A percentile compares a stretch with the other conserved stretches of the same genome.
phyloP scores from a whole-genome alignment of 768 basidiomycete genomes.

The Tricholoma matsutake region DNA sequence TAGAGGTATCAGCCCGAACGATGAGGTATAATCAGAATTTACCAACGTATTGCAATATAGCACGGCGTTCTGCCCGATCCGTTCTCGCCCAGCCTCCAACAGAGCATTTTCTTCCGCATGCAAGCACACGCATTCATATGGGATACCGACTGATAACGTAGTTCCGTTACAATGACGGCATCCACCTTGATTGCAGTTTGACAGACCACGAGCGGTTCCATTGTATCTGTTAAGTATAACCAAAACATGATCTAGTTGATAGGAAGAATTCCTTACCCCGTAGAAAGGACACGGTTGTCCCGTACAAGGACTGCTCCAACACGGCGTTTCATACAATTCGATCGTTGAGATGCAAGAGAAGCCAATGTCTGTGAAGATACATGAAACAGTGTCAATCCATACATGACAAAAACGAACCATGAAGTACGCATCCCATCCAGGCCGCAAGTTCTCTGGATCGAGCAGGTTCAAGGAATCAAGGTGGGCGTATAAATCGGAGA shows the following conservation, averaged over 20 bases:
- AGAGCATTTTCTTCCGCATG: conserved; percentile 99
- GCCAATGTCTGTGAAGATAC: conserved; percentile 70
- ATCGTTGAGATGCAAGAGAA: conserved; percentile 81
- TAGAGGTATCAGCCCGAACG: neutral
- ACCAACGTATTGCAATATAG: conserved; percentile 97
- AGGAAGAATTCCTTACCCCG: conserved; percentile 48
- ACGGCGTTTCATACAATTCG: conserved; percentile 96
- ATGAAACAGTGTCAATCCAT: neutral
- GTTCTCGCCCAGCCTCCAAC: conserved; percentile 88
- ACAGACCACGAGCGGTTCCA: conserved; percentile 88
- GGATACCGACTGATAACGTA: conserved; percentile 38
- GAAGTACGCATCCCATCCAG: conserved; percentile 95
- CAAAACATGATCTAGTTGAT: conserved; percentile 2
- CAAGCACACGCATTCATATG: conserved; percentile 85
- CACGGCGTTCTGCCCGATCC: conserved; percentile 79
- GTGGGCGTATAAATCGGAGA: conserved; percentile 55
- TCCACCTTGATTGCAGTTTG: conserved; percentile 90
- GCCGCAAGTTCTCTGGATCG: conserved; percentile 74
- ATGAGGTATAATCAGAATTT: neutral
- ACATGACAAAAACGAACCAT: conserved; percentile 57
- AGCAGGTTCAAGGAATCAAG: conserved; percentile 68
- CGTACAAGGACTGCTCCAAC: conserved; percentile 94
- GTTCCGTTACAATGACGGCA: conserved; percentile 76
- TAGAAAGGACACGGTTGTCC: conserved; percentile 73
- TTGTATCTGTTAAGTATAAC: conserved; percentile 67